Evolutionary conservation across 1,284 basidiomycete genomes (phyloP).

Genomic region (Cryptococcus sp.): DNA sequence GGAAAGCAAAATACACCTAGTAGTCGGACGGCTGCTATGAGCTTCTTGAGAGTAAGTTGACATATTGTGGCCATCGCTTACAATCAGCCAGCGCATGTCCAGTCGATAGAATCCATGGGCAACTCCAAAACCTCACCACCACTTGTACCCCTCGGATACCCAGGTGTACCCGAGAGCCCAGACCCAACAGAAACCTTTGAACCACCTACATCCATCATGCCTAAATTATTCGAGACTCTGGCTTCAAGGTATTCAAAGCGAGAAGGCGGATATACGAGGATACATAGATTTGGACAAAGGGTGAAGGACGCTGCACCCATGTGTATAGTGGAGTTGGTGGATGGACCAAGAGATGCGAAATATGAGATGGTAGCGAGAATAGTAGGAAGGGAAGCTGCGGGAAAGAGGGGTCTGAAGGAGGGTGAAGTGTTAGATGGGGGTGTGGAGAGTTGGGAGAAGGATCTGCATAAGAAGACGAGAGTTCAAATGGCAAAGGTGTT

Average conservation of each 20-base stretch:
- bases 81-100: constrained; percentile 23
- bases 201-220: constrained; percentile 56
- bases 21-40: background rate
- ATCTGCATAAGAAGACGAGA: constrained; percentile 41
- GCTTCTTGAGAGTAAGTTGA: background rate
- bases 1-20: background rate
- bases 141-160: constrained; percentile 5
- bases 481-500: constrained; percentile 43
- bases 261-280: constrained; percentile 91
- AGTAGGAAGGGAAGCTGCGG: constrained; percentile 63
- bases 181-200: constrained; percentile 35
- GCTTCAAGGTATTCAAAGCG: constrained; percentile 75
- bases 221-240: constrained; percentile 76
- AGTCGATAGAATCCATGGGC: constrained; percentile 15
- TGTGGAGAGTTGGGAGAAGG: constrained; percentile 9
- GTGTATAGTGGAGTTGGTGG: constrained; percentile 89
- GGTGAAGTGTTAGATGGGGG: background rate
- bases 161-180: constrained; percentile 13
- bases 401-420: background rate
- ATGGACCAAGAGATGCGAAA: constrained; percentile 83
- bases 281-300: constrained; percentile 83
- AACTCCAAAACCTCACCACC: constrained; percentile 2
- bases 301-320: constrained; percentile 89
- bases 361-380: constrained; percentile 79
- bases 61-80: background rate